Evolutionary conservation across 768 basidiomycete species (phyloP).

Genomic region (Suillus variegatus): DNA sequence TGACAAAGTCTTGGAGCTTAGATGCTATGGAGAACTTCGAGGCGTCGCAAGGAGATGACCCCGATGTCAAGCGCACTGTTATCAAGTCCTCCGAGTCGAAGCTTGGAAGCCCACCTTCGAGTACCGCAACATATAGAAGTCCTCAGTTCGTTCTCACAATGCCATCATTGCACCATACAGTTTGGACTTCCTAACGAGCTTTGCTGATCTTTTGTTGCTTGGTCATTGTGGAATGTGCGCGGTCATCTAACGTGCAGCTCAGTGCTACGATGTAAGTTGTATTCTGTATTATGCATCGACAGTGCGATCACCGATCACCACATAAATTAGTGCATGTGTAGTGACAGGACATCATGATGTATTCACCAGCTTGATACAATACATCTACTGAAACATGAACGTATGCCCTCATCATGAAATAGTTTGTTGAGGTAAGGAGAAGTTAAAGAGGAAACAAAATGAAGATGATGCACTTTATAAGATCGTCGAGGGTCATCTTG

Average conservation of each 20-base stretch:
- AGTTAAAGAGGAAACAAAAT: neutral
- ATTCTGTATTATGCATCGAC: neutral
- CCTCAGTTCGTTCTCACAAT: too few relatives aligned
- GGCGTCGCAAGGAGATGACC: too few relatives aligned
- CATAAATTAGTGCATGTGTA: neutral
- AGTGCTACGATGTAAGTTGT: neutral
- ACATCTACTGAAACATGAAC: neutral
- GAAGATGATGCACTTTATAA: conserved; percentile 67
- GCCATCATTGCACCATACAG: too few relatives aligned
- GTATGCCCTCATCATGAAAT: neutral
- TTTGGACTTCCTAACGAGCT: too few relatives aligned
- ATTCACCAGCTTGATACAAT: neutral
- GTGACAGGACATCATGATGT: neutral
- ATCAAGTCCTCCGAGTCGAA: too few relatives aligned
- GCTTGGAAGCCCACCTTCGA: too few relatives aligned
- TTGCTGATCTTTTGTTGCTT: too few relatives aligned
- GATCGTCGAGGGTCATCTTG: conserved; percentile 92
- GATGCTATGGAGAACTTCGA: too few relatives aligned
- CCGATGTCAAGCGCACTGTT: too few relatives aligned
- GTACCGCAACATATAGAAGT: too few relatives aligned
- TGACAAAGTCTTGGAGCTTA: too few relatives aligned
- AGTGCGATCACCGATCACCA: neutral
- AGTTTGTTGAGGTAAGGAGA: conserved; percentile 60
- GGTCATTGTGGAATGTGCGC: conserved; percentile 24
- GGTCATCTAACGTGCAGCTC: neutral